Conservation (phyloP, 2,329 filamentous ascomycete genomes). For the Aquanectria penicillioides region DNA sequence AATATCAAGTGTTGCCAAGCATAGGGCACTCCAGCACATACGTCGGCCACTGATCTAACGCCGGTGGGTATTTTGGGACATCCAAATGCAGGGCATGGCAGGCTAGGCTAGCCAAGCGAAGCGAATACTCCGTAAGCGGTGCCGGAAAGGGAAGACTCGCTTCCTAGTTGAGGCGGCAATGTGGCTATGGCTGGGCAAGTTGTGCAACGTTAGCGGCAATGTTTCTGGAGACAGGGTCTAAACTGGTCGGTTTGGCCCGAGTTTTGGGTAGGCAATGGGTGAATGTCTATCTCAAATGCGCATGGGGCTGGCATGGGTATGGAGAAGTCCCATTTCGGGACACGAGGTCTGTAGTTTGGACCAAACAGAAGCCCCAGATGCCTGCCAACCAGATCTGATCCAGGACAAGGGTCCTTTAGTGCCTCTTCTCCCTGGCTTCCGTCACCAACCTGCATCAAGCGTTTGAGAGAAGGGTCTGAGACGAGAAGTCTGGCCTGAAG, state of each 20-base stretch:
- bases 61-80: background rate
- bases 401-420: constrained; percentile 24
- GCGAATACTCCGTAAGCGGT: background rate
- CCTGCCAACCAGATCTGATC: constrained; percentile 38
- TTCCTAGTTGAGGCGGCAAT: constrained; percentile 1
- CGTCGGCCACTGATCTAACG: background rate
- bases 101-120: background rate
- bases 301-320: constrained; percentile 21
- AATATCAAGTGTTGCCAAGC: background rate
- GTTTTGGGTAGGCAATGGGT: constrained; percentile 27
- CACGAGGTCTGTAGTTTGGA: constrained; percentile 43
- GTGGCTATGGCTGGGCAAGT: constrained; percentile 8
- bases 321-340: constrained; percentile 44
- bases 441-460: constrained; percentile 18
- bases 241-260: constrained; percentile 21
- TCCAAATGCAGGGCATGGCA: constrained; percentile 7
- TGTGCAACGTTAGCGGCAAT: constrained; percentile 19
- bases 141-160: constrained; percentile 9
- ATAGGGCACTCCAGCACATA: background rate
- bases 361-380: constrained; percentile 36
- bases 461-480: constrained; percentile 13
- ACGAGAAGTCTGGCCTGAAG: no score
- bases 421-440: background rate
- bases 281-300: constrained; percentile 20
- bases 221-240: constrained; percentile 10